A percentile compares a stretch with the other conserved stretches of the same genome.
These are phyloP conservation scores for Colletotrichum sp. DNA, from an alignment of 2,329 filamentous ascomycete genomes.

Conservation along the genomic window DNA sequence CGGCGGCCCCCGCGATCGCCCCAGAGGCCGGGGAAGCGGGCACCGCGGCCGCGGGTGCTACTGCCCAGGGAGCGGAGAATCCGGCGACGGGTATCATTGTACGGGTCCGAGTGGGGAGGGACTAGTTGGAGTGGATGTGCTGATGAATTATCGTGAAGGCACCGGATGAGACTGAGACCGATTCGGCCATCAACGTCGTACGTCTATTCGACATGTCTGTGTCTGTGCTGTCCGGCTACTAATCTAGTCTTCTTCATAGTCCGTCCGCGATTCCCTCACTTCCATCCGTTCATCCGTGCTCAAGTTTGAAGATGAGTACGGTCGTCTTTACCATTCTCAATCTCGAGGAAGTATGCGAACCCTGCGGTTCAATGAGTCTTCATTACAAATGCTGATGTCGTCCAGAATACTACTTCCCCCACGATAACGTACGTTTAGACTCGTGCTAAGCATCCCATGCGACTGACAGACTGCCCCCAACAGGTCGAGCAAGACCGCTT, in stretches of 20 bases:
- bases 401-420: conserved; percentile 13
- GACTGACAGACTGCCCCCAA: not conserved
- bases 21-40: not conserved
- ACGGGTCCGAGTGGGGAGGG: not conserved
- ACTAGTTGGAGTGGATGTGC: not conserved
- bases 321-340: conserved; percentile 10
- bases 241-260: not conserved
- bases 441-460: rapidly evolving
- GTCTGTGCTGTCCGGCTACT: rapidly evolving
- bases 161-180: not conserved
- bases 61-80: not conserved
- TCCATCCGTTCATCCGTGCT: conserved; percentile 8
- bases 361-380: rapidly evolving
- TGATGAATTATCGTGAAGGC: not conserved
- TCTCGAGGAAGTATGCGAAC: not conserved
- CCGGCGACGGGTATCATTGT: conserved; percentile 15
- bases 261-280: conserved; percentile 7
- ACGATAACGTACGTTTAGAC: not conserved
- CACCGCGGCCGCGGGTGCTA: not conserved
- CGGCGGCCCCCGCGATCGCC: not conserved
- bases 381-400: not conserved
- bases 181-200: conserved; percentile 12
- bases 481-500: conserved; percentile 14
- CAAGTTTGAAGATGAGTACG: conserved; percentile 8
- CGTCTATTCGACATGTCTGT: not conserved